Conservation (phyloP, 345 rosid genomes). For the Citrus mangshanensis region DNA sequence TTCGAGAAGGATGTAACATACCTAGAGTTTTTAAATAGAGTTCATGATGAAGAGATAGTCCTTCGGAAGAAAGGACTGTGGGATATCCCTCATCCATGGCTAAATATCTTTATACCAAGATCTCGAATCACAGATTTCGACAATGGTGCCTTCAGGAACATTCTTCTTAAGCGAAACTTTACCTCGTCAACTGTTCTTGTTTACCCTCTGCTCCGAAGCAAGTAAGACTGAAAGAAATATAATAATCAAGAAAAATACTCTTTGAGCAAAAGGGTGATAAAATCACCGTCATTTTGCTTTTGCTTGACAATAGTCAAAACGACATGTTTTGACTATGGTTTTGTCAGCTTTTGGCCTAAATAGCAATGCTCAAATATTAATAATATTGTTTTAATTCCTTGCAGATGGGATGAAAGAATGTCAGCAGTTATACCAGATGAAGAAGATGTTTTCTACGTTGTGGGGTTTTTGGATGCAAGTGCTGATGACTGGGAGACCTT, state of each 20-base stretch:
- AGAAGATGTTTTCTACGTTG: constrained; percentile 38
- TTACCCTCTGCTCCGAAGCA: constrained; percentile 33
- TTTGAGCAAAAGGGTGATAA: too few species aligned
- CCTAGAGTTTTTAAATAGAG: constrained; percentile 38
- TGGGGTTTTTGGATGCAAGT: constrained; percentile 35
- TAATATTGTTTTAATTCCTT: not conserved
- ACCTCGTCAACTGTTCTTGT: constrained; percentile 34
- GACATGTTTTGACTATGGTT: too few species aligned
- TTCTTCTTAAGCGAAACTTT: constrained; percentile 37
- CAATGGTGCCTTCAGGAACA: constrained; percentile 32
- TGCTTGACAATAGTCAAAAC: too few species aligned
- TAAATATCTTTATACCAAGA: constrained; percentile 41
- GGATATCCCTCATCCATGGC: constrained; percentile 53
- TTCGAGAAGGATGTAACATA: constrained; percentile 24
- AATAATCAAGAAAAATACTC: too few species aligned
- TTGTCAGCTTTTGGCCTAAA: too few species aligned
- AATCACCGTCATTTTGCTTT: too few species aligned
- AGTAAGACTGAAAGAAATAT: constrained; percentile 20
- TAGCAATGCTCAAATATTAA: too few species aligned
- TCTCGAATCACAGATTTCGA: constrained; percentile 31
- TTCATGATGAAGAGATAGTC: constrained; percentile 18
- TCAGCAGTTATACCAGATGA: constrained; percentile 46
- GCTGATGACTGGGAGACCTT: constrained; percentile 26
- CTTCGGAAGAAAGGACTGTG: constrained; percentile 34
- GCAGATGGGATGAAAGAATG: constrained; percentile 39